Evolutionary conservation across 345 rosid species (phyloP).

Genomic region (Ceriops tagal): DNA sequence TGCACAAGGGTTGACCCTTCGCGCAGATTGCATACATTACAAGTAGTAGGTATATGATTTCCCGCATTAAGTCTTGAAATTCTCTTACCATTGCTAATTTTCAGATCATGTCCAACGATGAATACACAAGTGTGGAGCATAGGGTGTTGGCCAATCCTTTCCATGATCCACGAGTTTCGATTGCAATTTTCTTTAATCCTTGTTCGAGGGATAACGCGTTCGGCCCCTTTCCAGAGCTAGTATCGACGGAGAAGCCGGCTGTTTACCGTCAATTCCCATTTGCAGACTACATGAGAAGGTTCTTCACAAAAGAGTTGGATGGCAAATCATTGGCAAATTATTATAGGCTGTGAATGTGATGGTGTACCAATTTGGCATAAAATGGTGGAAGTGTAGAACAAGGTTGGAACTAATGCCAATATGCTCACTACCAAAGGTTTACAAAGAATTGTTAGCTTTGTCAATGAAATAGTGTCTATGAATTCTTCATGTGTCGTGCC

Average conservation of each 20-base stretch:
- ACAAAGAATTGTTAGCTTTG: too few species aligned
- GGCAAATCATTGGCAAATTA: conserved; percentile 38
- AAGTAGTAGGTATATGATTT: too few species aligned
- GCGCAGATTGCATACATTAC: too few species aligned
- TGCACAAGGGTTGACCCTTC: too few species aligned
- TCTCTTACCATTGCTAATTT: not conserved
- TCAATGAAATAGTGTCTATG: too few species aligned
- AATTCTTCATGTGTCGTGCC: too few species aligned
- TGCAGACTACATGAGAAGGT: conserved; percentile 32
- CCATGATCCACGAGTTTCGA: conserved; percentile 28
- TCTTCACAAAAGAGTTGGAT: conserved; percentile 42
- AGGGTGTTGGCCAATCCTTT: conserved; percentile 45
- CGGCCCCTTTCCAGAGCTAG: conserved; percentile 43
- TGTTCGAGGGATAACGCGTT: conserved; percentile 19
- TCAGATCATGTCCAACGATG: conserved; percentile 48
- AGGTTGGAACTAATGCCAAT: too few species aligned
- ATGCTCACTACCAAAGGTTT: too few species aligned
- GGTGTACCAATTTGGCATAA: too few species aligned
- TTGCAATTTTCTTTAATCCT: conserved; percentile 39
- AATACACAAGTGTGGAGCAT: conserved; percentile 44
- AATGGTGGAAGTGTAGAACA: too few species aligned
- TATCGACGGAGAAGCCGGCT: conserved; percentile 37
- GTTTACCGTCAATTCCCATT: conserved; percentile 28
- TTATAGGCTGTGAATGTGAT: conserved; percentile 26
- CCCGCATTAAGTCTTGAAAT: not conserved